Evolutionary conservation across 495 filamentous ascomycete genomes (phyloP), one percentile per base, ranked within the genome.

Genomic region (Antarctomyces pellizariae): DNA sequence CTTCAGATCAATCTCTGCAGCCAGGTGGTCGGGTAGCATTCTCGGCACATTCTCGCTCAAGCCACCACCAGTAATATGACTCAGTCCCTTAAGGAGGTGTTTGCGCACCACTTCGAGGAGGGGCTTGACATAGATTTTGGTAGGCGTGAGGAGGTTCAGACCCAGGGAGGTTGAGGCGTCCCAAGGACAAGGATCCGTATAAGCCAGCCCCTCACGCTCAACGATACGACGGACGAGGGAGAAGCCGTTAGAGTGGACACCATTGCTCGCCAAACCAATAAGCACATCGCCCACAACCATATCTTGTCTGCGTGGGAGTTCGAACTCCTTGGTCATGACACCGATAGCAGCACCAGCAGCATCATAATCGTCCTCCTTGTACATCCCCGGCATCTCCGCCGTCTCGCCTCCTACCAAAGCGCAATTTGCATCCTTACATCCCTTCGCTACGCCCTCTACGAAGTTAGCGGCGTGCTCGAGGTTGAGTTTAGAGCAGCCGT

Each of bases 371-470:
- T 75, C 68, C 14, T 59, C 63, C 4, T 67, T 47, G 52, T 91
- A 92, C 49, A 93, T 68, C 23, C 77, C 80, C 4, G 83, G 83
- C 86, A 97, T 92, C 52, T 95, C 86, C 5, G 86, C 86, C 2
- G 86, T 95, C 48, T 97, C 86, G 13, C 86, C 86, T 12, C 86
- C 86, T 22, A 92, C 70, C 4, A 97, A 60, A n/a, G 79, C 79
- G 35, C 83, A 90, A 25, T 67, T 68, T 4, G 82, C 67, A 36
- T 78, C 58, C 16, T 58, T 62, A 45, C 86, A 97, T 12, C 86
- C 86, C 11, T 64, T 55, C 0, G 80, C 78, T 5, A 95, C 75
- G 35, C 86, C 83, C 41, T 73, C 66, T 18, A 95, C 71, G 42
- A 97, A 91, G 9, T 61, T 59, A 3, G 71, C 63, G 1, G 79